Evolutionary conservation across 768 basidiomycete genomes (phyloP), one percentile per base, ranked within the genome.

Genomic region (Tulasnella sp.): DNA sequence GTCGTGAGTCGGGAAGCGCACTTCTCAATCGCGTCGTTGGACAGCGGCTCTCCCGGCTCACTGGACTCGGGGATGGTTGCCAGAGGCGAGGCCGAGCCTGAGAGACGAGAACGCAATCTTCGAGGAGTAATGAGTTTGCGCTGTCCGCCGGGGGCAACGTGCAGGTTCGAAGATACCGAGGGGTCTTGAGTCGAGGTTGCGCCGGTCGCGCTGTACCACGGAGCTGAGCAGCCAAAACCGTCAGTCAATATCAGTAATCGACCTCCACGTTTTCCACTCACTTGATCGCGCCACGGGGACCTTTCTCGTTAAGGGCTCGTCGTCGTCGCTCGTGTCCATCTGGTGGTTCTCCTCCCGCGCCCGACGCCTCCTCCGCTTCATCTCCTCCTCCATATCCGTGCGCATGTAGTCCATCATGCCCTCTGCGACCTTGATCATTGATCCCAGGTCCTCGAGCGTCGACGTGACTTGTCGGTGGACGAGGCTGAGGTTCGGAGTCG

Each of bases 371-470:
- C 67, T 16, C 11, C 67, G 37, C 67, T 47, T 40, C 67, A 68
- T 68, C n/a, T 29, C 67, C n/a, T 68, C 67, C 34, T 68, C 67
- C 29, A 68, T 40, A 42, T 68, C 67, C 26, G 37, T 47, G 22
- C 67, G 67, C 67, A 68, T 68, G 26, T 41, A 68, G 19, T 42
- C 67, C 29, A 68, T 68, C 67, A 68, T 37, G 17, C 39, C 67
- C 22, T 42, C 67, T 39, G 67, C 67, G 19, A 32, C 39, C 42
- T 42, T 68, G n/a, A 68, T 34, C 32, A 68, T 32, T 5, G 39
- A 41, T 6, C 39, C 42, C 39, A 68, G 7, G 67, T 68, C 67
- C n/a, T 47, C 41, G 36, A 68, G 40, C 14, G 39, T 40, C 16
- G 39, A 34, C n/a, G 67, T 34, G 32, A 68, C 39, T 52, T 52